Base-by-base conservation (phyloP, 2,329 filamentous ascomycete genomes). In the Aspergillus flavus region DNA sequence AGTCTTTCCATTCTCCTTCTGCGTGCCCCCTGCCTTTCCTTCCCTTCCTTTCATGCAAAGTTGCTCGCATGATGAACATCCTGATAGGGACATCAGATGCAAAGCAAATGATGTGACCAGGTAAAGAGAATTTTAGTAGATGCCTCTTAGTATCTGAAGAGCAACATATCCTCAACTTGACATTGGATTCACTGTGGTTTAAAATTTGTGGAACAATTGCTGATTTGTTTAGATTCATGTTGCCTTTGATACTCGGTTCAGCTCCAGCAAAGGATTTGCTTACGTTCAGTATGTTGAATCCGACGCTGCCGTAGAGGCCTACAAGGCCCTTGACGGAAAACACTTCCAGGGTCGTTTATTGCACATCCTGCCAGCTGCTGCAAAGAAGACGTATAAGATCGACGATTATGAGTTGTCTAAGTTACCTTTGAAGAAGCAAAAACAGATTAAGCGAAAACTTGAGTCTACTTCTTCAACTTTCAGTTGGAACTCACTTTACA, bases 71-170 rank as follows among this genome's bases (percentile, higher is more conserved):
- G 95, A 98, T 98, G 94, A 98, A 92, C 83, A 87, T 87, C 91
- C 91, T 88, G 95, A 98, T 98, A 98, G 95, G 95, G 95, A 98
- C 95, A 98, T 89, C 94, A 93, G 91, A 97, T 94, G 91, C 91
- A 84, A 80, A 82, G 92, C 91, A 93, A 84, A 84, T 98, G 94
- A 96, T 94, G 91, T 88, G 84, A 93, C 85, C 80, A 82, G 88
- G 89, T 90, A 90, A 89, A 93, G 89, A 92, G 87, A 54, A 91
- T 95, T 97, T 97, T 99, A 97, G 95, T 99, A 99, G 94, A 98
- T 97, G 92, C 92, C 91, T 94, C 89, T 93, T 90, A 81, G 84
- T 71, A 86, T 89, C 93, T 95, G 91, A 94, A 81, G 82, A 81
- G 77, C 69, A 78, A 75, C 71, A 45, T n/a, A 21, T 46, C 41